Conservation (phyloP, 1,284 basidiomycete species). For the Sparassis latifolia region DNA sequence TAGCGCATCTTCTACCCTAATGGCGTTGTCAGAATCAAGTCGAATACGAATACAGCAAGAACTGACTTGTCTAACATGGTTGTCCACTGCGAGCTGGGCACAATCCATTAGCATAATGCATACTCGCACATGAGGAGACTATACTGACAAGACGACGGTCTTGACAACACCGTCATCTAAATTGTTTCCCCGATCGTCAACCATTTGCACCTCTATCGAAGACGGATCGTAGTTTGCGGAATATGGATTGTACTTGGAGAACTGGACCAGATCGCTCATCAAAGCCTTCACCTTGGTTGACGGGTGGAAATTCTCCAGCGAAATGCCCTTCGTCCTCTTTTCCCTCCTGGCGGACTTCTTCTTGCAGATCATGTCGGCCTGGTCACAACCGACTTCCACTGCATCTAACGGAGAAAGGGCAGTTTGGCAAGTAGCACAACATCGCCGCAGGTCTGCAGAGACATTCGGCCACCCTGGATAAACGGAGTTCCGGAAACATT, state of each 20-base stretch:
- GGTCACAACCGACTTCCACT: constrained; percentile 66
- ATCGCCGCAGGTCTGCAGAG: constrained; percentile 45
- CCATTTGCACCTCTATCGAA: constrained; percentile 64
- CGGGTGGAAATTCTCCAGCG: constrained; percentile 57
- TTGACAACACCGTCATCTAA: constrained; percentile 68
- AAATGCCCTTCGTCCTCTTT: constrained; percentile 54
- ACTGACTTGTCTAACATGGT: constrained; percentile 87
- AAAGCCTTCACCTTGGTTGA: constrained; percentile 86
- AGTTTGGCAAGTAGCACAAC: constrained; percentile 73
- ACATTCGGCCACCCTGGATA: constrained; percentile 79
- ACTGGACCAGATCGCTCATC: constrained; percentile 66
- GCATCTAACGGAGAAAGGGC: constrained; percentile 61
- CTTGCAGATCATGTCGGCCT: constrained; percentile 38
- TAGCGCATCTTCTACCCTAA: constrained; percentile 83
- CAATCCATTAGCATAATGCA: background rate
- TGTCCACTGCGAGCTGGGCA: constrained; percentile 86
- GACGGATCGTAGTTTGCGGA: constrained; percentile 79
- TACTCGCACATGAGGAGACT: background rate
- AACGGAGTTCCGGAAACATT: constrained; percentile 72
- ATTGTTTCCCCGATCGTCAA: constrained; percentile 67
- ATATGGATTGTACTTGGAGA: constrained; percentile 75
- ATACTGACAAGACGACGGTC: constrained; percentile 86
- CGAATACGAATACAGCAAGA: background rate
- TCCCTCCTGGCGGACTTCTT: constrained; percentile 66
- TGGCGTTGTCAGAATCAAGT: constrained; percentile 3